Evolutionary conservation across 1,284 basidiomycete genomes (phyloP), one percentile per base, ranked within the genome.

Genomic region (Amylostereum chailletii): DNA sequence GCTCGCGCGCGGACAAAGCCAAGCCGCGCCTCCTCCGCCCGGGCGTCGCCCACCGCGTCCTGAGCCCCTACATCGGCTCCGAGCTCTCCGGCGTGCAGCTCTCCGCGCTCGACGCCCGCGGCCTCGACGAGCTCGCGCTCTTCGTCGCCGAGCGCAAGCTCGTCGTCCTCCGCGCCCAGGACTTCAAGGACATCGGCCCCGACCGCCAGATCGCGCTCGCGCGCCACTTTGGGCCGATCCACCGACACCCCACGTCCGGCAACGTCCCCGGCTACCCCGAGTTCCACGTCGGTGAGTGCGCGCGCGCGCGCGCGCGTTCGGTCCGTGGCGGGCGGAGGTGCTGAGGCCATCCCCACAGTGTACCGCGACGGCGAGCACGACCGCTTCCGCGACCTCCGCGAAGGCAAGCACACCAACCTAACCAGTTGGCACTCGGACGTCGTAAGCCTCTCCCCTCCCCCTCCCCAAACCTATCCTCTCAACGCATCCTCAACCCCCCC

Each of bases 91-190:
- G 80, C 4, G 67, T 83, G 6, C 76, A 83, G 56, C 66, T 85
- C 46, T 76, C 75, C 6, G 58, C 81, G 56, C 71, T 85, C 34
- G 69, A 64, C 38, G 65, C 70, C 11, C 74, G 71, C 46, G 79
- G 79, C 2, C 68, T 79, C 11, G 77, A 84, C 55, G 79, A 84
- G 58, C 72, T 84, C 36, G 81, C 82, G 0, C 66, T 83, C 10
- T 72, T 70, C 51, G 71, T 76, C 11, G 81, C 80, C 1, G 73
- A 83, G 60, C 64, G 81, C 47, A 81, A 80, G 57, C 70, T 83
- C 30, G 62, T 81, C 1, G 58, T 78, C 27, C 76, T 82, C 63
- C 69, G 77, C 29, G 71, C 79, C 61, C 77, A 79, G 55, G 72
- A 79, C 60, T 79, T 79, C 64, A 79, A 76, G 62, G 77, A 78